These are phyloP conservation scores for Canavalia gladiata DNA, from an alignment of 306 rosid genomes.

Conservation along the genomic window DNA sequence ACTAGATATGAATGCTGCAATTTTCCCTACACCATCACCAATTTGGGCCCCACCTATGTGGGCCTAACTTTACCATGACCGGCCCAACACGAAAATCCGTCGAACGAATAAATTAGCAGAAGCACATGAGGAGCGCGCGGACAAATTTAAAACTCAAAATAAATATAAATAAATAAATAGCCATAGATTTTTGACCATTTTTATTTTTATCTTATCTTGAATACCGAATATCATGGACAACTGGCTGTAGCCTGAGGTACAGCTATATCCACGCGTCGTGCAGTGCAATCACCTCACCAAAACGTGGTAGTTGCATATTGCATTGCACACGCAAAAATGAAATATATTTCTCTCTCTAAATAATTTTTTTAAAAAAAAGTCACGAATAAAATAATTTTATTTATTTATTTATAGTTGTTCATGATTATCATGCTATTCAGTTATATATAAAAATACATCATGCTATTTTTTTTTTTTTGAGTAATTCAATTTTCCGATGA, in stretches of 20 bases:
- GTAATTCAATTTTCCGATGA: neutral
- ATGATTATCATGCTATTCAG: neutral
- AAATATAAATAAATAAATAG: constrained; percentile 3
- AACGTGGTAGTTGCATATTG: constrained; percentile 42
- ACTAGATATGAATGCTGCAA: constrained; percentile 16
- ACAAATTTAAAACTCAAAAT: constrained; percentile 27
- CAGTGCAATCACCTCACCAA: constrained; percentile 27
- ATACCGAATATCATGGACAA: constrained; percentile 39
- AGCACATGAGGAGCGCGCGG: constrained; percentile 29
- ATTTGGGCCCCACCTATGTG: constrained; percentile 39
- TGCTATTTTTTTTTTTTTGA: neutral
- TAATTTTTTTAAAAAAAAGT: neutral
- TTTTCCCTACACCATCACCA: neutral
- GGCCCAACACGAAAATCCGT: constrained; percentile 28
- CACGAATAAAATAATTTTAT: constrained; percentile 8
- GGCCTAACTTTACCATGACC: constrained; percentile 43
- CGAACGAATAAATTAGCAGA: constrained; percentile 1
- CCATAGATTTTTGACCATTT: constrained; percentile 32
- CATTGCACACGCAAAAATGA: neutral
- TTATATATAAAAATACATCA: too few species aligned
- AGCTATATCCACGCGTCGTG: constrained; percentile 56
- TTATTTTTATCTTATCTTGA: neutral
- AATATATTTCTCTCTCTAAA: neutral
- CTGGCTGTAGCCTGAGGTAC: constrained; percentile 49
- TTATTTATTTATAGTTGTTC: neutral